Evolutionary conservation across 2,329 filamentous ascomycete species (phyloP).

Genomic region (Septoria petroselini): DNA sequence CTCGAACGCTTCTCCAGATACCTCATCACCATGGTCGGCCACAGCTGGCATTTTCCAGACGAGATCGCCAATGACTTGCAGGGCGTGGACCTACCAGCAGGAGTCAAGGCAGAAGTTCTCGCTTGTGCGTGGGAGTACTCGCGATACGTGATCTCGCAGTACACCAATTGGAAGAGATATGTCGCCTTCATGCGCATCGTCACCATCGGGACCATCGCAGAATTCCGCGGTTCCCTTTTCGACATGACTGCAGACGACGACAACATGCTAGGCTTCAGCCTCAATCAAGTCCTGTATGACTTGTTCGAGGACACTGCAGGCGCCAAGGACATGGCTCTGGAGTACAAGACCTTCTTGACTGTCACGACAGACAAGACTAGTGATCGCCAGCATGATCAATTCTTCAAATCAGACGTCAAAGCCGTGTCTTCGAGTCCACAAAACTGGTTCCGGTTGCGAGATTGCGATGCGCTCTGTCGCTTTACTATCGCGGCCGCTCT

Average conservation of each 20-base stretch:
- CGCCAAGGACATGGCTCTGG: slow-evolving; percentile 21
- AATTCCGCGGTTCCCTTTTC: slow-evolving; percentile 24
- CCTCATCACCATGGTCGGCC: slow-evolving; percentile 1
- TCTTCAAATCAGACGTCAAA: slow-evolving; percentile 36
- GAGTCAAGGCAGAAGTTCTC: slow-evolving; percentile 23
- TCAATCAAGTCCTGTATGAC: slow-evolving; percentile 32
- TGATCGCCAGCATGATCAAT: slow-evolving; percentile 16
- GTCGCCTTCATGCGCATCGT: slow-evolving; percentile 29
- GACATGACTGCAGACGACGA: slow-evolving; percentile 20
- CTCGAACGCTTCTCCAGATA: not conserved
- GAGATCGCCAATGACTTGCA: slow-evolving; percentile 21
- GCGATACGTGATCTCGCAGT: slow-evolving; percentile 28
- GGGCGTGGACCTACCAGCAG: slow-evolving; percentile 13
- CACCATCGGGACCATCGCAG: slow-evolving; percentile 27
- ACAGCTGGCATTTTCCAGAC: slow-evolving; percentile 20
- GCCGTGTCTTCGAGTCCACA: slow-evolving; percentile 31
- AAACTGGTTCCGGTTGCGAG: slow-evolving; percentile 38
- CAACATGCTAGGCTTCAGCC: slow-evolving; percentile 20
- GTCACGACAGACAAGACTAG: slow-evolving; percentile 26
- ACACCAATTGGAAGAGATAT: slow-evolving; percentile 29
- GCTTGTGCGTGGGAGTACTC: slow-evolving; percentile 30
- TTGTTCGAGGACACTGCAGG: slow-evolving; percentile 28
- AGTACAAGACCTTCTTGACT: slow-evolving; percentile 25
- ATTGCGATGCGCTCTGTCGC: slow-evolving; percentile 37
- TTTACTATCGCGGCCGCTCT: slow-evolving; percentile 37